phyloP scores from a whole-genome alignment of 257 asterid species.

The Solanum dulcamara region DNA sequence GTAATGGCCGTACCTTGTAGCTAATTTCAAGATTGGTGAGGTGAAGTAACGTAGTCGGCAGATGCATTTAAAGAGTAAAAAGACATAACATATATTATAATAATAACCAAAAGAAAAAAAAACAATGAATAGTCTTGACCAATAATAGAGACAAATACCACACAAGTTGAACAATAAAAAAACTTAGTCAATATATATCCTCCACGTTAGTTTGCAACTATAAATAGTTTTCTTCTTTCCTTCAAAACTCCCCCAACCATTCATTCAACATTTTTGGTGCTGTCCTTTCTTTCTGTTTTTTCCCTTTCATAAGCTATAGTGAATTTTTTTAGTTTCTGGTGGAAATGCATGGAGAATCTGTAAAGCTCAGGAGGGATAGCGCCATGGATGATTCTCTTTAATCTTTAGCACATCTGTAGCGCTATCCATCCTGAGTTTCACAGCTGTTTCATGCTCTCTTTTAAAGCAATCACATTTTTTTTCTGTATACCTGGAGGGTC shows the following conservation, averaged over 20 bases:
- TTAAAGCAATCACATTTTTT: neutral
- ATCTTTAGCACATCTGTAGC: slow-evolving; percentile 6
- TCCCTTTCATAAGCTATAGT: neutral
- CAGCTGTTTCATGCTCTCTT: slow-evolving; percentile 18
- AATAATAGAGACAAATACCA: neutral
- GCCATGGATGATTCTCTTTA: slow-evolving; percentile 10
- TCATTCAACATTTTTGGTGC: neutral
- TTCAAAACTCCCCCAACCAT: neutral
- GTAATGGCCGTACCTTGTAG: neutral
- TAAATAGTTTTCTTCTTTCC: slow-evolving; percentile 6
- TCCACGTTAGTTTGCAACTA: slow-evolving; percentile 20
- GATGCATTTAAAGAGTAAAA: neutral
- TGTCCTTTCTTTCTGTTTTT: neutral
- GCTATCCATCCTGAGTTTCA: slow-evolving; percentile 71
- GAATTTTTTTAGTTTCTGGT: neutral
- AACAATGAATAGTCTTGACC: neutral
- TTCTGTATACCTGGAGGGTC: neutral
- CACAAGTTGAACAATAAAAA: neutral
- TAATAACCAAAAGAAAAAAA: neutral
- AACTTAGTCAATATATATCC: neutral
- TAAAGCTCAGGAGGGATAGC: slow-evolving; percentile 84
- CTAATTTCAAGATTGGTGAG: slow-evolving; percentile 11
- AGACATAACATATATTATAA: neutral
- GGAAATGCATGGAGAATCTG: slow-evolving; percentile 27
- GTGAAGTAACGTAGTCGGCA: slow-evolving; percentile 24